A percentile compares a stretch with the other conserved stretches of the same genome.
Evolutionary conservation across 495 filamentous ascomycete genomes (phyloP).

Genomic region (Hapsidospora chrysogenum): DNA sequence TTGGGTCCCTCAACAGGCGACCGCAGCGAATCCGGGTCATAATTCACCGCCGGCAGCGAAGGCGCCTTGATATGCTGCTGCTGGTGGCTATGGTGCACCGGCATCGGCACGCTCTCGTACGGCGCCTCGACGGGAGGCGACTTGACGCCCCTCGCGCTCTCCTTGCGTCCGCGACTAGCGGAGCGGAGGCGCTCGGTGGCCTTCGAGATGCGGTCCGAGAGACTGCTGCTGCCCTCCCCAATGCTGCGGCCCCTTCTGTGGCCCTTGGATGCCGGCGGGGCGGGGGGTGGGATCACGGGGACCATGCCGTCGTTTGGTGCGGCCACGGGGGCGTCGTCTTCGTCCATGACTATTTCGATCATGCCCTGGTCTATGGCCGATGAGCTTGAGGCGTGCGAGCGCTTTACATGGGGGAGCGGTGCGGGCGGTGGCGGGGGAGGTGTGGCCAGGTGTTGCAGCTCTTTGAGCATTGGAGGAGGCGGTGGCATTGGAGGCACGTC

Average conservation of each 20-base stretch:
- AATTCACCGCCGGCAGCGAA: slow-evolving; percentile 13
- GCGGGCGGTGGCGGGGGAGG: slow-evolving; percentile 54
- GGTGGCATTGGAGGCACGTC: slow-evolving; percentile 33
- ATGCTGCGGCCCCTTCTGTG: slow-evolving; percentile 47
- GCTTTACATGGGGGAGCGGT: slow-evolving; percentile 23
- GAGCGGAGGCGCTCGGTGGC: slow-evolving; percentile 53
- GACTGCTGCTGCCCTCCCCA: slow-evolving; percentile 13
- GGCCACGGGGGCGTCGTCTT: slow-evolving; percentile 17
- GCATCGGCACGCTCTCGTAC: slow-evolving; percentile 35
- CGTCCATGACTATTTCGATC: slow-evolving; percentile 61
- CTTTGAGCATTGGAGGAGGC: slow-evolving; percentile 52
- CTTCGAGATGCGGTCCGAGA: slow-evolving; percentile 45
- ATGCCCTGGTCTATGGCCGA: slow-evolving; percentile 19
- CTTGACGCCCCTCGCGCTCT: slow-evolving; percentile 12
- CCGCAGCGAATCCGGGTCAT: slow-evolving; percentile 5
- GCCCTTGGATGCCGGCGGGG: slow-evolving; percentile 23
- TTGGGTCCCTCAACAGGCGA: slow-evolving; percentile 3
- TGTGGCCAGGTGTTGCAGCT: slow-evolving; percentile 67
- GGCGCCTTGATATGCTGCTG: neutral
- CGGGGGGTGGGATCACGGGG: slow-evolving; percentile 17
- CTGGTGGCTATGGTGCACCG: neutral
- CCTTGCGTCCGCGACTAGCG: slow-evolving; percentile 33
- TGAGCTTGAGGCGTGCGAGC: slow-evolving; percentile 28
- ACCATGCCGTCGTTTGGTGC: slow-evolving; percentile 12
- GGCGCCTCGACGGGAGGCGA: slow-evolving; percentile 25